Evolutionary conservation across 75 land plant genomes (phyloP).

Genomic region (Pseudotsuga menziesii): DNA sequence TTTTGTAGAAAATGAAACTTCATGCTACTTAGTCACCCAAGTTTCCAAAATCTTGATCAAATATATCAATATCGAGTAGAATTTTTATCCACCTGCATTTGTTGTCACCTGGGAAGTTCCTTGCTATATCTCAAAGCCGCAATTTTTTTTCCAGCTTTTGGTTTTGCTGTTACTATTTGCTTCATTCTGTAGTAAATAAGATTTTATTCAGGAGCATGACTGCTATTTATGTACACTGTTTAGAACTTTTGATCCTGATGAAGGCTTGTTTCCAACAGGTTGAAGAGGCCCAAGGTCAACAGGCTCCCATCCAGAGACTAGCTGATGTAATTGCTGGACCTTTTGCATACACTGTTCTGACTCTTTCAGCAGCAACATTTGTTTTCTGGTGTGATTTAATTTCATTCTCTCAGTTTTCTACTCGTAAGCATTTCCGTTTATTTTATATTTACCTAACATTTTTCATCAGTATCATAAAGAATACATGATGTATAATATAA

Average conservation of each 20-base stretch:
- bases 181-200: background rate
- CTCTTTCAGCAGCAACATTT: conserved; percentile 89
- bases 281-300: conserved; percentile 95
- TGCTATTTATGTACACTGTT: too few species aligned
- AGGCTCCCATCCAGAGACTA: conserved; percentile 96
- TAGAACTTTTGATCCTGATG: background rate
- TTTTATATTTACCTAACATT: too few species aligned
- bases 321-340: conserved; percentile 98
- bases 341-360: conserved; percentile 91
- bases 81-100: background rate
- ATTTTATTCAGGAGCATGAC: too few species aligned
- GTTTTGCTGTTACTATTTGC: background rate
- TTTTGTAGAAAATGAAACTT: too few species aligned
- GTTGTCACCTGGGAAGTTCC: background rate
- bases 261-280: conserved; percentile 41
- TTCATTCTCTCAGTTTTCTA: conserved; percentile 2
- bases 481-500: too few species aligned
- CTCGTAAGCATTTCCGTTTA: too few species aligned
- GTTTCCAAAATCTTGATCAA: background rate
- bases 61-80: background rate
- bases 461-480: too few species aligned
- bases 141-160: background rate
- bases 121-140: background rate
- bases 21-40: background rate
- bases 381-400: conserved; percentile 61